phyloP scores from a whole-genome alignment of 192 early-diverging fungal species.

The Coemansia sp. region DNA sequence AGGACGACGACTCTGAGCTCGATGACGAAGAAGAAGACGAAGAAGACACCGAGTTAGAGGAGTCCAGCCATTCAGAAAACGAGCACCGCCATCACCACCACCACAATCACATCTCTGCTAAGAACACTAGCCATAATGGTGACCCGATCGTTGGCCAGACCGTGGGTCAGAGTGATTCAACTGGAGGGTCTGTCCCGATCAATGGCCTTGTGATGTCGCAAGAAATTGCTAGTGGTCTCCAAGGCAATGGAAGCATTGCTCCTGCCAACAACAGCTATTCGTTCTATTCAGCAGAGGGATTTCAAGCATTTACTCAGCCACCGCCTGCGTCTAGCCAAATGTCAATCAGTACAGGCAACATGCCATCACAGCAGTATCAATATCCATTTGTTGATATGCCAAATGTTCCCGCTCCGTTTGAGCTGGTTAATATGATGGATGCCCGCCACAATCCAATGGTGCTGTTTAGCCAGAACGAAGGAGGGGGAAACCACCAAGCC shows the following conservation, averaged over 20 bases:
- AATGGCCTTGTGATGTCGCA: not conserved
- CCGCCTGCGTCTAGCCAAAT: not conserved
- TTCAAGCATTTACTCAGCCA: not conserved
- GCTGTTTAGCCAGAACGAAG: not conserved
- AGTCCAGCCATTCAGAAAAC: not conserved
- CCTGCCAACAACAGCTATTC: not conserved
- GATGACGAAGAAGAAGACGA: not conserved
- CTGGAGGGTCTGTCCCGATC: not conserved
- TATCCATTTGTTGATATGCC: not conserved
- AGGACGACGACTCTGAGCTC: slow-evolving; percentile 16
- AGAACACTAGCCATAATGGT: not conserved
- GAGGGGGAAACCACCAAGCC: not conserved
- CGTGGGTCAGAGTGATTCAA: not conserved
- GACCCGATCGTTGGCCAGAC: not conserved
- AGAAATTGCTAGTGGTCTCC: not conserved
- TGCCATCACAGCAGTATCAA: not conserved
- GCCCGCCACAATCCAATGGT: not conserved
- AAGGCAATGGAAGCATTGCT: not conserved
- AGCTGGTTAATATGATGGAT: not conserved
- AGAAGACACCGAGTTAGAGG: not conserved
- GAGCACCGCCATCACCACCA: not conserved
- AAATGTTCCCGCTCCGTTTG: not conserved
- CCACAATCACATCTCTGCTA: not conserved
- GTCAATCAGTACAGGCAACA: too few relatives aligned
- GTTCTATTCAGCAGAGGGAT: slow-evolving; percentile 1